Base-by-base conservation (phyloP, 805 yeast species). In the Blastobotrys mokoenaii region DNA sequence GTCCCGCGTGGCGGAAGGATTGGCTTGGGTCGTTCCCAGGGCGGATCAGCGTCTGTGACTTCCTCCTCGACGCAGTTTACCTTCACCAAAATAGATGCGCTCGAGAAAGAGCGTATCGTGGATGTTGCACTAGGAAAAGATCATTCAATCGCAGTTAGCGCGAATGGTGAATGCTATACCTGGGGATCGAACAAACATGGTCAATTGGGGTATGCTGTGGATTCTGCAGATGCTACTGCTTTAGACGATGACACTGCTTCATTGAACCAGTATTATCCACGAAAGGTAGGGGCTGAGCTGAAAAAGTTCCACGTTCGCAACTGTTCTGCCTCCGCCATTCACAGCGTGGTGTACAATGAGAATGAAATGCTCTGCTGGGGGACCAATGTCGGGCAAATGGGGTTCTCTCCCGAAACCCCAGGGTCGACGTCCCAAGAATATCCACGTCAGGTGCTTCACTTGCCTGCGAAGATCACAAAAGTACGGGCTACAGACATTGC, bases 371-470 rank as follows among this genome's bases (percentile, higher is more conserved):
- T 65, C 48, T 61, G 77, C 33, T 86, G 95, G 95, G 96, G 96
- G 2, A 63, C 81, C 32, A 84, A 86, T 57, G 65, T 77, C 31
- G 96, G 96, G 0, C 95, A 86, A 60, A 77, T 86, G 80, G 90
- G 90, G 2, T 66, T 74, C 36, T 22, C 41, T 54, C 67, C 47
- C 5, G 33, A 44, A 5, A 15, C 20, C 11, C 40, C 41, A 16
- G n/a, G n/a, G 5, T 30, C 36, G 3, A 12, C 18, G 3, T 62
- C 50, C 58, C 67, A 7, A 51, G 50, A 38, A 15, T 18, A 40
- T 11, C 66, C 57, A 45, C 50, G 54, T 59, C 67, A 51, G 77
- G 79, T 15, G 72, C 70, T 51, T 15, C 71, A 77, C 37, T 59
- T 65, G 29, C 76, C 72, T 54, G 77, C 67, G 35, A 52, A 46